Evolutionary conservation across 495 filamentous ascomycete species (phyloP).

Genomic region (Aspergillus funiculosus): DNA sequence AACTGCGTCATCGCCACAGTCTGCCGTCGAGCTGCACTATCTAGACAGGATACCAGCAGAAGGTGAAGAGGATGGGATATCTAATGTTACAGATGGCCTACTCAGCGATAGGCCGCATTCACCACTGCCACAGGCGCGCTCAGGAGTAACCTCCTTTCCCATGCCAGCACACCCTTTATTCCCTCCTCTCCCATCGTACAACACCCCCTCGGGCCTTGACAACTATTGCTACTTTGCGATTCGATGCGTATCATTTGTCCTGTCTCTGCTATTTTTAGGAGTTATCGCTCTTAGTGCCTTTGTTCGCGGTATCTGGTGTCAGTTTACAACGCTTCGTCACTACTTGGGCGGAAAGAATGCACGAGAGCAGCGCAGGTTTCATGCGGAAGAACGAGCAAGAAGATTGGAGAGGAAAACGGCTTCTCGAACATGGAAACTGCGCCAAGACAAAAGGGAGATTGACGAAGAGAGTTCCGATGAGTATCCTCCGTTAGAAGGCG

Average conservation of each 20-base stretch:
- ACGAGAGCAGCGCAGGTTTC: slow-evolving; percentile 57
- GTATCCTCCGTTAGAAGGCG: slow-evolving; percentile 69
- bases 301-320: slow-evolving; percentile 51
- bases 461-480: slow-evolving; percentile 44
- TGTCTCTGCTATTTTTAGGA: slow-evolving; percentile 69
- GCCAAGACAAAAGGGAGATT: slow-evolving; percentile 32
- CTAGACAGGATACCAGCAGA: slow-evolving; percentile 4
- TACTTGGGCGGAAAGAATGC: slow-evolving; percentile 52
- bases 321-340: slow-evolving; percentile 41
- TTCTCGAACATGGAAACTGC: slow-evolving; percentile 55
- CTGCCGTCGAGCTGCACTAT: slow-evolving; percentile 12
- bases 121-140: background rate
- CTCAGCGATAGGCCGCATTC: slow-evolving; percentile 8
- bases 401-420: slow-evolving; percentile 48
- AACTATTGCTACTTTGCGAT: slow-evolving; percentile 60
- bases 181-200: slow-evolving; percentile 79
- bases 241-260: slow-evolving; percentile 58
- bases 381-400: slow-evolving; percentile 59
- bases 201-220: slow-evolving; percentile 59
- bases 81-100: slow-evolving; percentile 14
- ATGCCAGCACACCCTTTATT: slow-evolving; percentile 63
- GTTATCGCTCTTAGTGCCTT: slow-evolving; percentile 70
- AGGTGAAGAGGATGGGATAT: slow-evolving; percentile 10
- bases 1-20: background rate
- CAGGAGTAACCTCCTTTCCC: background rate